phyloP scores from a whole-genome alignment of 805 yeast species.

The Spathaspora arborariae region DNA sequence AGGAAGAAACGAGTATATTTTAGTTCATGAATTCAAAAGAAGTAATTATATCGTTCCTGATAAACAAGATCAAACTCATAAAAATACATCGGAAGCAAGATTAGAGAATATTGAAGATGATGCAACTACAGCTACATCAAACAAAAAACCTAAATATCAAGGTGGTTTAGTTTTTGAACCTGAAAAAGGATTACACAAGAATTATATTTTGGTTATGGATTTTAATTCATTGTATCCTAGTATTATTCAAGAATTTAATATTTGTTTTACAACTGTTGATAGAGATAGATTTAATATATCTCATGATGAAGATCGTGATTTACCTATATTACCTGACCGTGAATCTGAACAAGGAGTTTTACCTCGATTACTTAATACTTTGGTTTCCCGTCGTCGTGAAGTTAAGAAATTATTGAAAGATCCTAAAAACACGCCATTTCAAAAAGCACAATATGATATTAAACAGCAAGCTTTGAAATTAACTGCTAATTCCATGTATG shows the following conservation, averaged over 20 bases:
- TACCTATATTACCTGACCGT: conserved; percentile 66
- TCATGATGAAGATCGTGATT: conserved; percentile 50
- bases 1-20: conserved; percentile 89
- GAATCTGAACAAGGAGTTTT: conserved; percentile 66
- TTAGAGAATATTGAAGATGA: conserved; percentile 40
- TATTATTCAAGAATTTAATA: conserved; percentile 93
- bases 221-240: conserved; percentile 97
- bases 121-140: conserved; percentile 46
- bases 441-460: conserved; percentile 84
- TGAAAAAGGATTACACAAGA: conserved; percentile 88
- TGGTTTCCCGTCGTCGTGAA: conserved; percentile 89
- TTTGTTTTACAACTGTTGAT: conserved; percentile 93
- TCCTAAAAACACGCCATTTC: conserved; percentile 58
- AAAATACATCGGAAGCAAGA: conserved; percentile 30
- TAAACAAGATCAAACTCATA: conserved; percentile 49
- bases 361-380: conserved; percentile 75
- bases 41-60: conserved; percentile 86
- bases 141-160: conserved; percentile 70
- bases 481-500: conserved; percentile 99
- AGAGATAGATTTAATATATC: conserved; percentile 46
- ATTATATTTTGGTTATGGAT: conserved; percentile 91
- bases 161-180: conserved; percentile 98
- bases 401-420: conserved; percentile 83
- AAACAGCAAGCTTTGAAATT: conserved; percentile 93
- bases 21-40: conserved; percentile 84